A percentile compares a stretch with the other conserved stretches of the same genome.
Conservation (phyloP, 148 eudicot genomes). For the Drosera capensis region DNA sequence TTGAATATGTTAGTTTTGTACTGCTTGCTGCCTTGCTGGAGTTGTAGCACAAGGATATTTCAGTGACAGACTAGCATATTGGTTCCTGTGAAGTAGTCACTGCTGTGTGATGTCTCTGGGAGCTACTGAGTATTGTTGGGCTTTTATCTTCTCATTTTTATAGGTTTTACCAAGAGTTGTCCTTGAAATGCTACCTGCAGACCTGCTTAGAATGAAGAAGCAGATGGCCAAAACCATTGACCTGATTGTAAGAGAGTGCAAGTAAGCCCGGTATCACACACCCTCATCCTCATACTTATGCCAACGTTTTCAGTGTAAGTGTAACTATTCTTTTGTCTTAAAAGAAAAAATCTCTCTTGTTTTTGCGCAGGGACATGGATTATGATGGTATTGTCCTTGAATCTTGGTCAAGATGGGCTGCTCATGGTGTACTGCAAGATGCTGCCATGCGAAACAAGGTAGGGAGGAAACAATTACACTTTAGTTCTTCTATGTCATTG, state of each 20-base stretch:
- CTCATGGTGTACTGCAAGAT: slow-evolving; percentile 69
- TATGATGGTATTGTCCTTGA: slow-evolving; percentile 95
- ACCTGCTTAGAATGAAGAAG: slow-evolving; percentile 59
- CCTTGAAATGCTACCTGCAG: slow-evolving; percentile 66
- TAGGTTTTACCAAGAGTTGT: slow-evolving; percentile 88
- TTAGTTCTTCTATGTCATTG: too few species aligned
- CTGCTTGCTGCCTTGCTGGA: neutral
- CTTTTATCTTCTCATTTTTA: neutral
- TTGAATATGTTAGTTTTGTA: too few species aligned
- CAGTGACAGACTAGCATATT: neutral
- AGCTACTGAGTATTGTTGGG: neutral
- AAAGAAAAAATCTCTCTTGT: neutral
- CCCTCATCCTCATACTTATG: too few species aligned
- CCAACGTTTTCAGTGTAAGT: too few species aligned
- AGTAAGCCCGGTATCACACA: slow-evolving; percentile 36
- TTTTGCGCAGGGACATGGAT: slow-evolving; percentile 57
- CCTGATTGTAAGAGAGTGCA: slow-evolving; percentile 73
- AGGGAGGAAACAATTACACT: too few species aligned
- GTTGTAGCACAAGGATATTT: neutral
- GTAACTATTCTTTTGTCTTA: too few species aligned
- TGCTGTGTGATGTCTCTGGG: too few species aligned
- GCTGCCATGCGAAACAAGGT: slow-evolving; percentile 59
- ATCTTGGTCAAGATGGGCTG: slow-evolving; percentile 98
- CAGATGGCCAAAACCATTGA: slow-evolving; percentile 61
- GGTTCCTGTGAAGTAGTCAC: too few species aligned